Base-by-base conservation (phyloP, 345 rosid genomes). In the Hibiscus tridactylites region DNA sequence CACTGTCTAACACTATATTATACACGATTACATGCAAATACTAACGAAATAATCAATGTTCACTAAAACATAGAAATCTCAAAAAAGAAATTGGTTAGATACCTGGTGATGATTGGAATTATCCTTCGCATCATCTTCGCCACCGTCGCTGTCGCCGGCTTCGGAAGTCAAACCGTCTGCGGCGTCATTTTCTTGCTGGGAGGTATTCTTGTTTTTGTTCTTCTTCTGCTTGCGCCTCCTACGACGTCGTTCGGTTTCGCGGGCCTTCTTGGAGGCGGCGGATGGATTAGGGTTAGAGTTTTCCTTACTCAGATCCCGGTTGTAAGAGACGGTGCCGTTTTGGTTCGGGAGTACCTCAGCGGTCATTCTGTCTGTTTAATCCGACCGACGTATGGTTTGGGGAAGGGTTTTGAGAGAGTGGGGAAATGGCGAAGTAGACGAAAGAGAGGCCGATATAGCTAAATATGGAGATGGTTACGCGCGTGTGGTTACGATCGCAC, bases 211-310 rank as follows among this genome's bases (percentile, higher is more conserved):
- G 74, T 79, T 89, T 31, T 58, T 58, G 29, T 59, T 59, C 89
- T 96, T 95, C 93, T 96, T 96, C 87, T 92, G 99, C 90, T 96
- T 96, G 77, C 99, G 94, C 71, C 99, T 75, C 63, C 98, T 90
- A 70, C 98, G 98, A 24, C 99, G 99, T 46, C 98, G 82, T 49
- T 96, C 99, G 71, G 77, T 88, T 80, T 92, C 99, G 6, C 85
- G 87, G 3, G 92, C 82, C 74, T 91, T 89, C 77, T 83, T 92
- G 37, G 86, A 74, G 71, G 84, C 67, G 54, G 77, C 31, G 24
- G 21, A 54, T 9, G 72, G 49, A 75, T 69, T 78, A 17, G 83
- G 72, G 73, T 77, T 83, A 6, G 79, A 31, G 29, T 37, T 53
- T 7, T 29, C 10, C 8, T 33, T 68, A 57, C 35, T 70, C 76